A percentile compares a stretch with the other conserved stretches of the same genome.
Evolutionary conservation across 371 early-diverging fungal genomes (phyloP).

Genomic region (Rhizopus delemar): DNA sequence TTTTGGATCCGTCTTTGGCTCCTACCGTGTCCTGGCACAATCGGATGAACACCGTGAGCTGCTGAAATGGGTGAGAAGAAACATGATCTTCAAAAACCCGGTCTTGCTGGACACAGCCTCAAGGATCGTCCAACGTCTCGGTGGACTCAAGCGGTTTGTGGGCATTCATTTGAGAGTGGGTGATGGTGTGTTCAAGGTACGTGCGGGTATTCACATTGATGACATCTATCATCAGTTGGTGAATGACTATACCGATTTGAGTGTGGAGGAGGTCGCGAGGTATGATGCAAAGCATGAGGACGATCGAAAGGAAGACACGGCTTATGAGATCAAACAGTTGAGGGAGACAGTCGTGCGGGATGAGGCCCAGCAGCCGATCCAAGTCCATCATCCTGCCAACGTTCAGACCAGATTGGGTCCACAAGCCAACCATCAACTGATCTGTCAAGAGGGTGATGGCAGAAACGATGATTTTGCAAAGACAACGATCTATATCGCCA

Average conservation of each 20-base stretch:
- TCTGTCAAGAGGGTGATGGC: constrained; percentile 17
- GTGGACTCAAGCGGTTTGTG: constrained; percentile 45
- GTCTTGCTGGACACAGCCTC: constrained; percentile 45
- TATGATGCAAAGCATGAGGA: constrained; percentile 37
- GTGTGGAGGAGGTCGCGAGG: constrained; percentile 30
- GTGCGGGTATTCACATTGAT: constrained; percentile 47
- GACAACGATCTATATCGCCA: constrained; percentile 60
- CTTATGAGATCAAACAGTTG: constrained; percentile 46
- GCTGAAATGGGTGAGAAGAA: constrained; percentile 38
- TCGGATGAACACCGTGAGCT: constrained; percentile 41
- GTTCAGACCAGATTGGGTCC: constrained; percentile 5
- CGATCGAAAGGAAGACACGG: constrained; percentile 43
- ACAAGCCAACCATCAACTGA: neutral
- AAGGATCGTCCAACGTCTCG: constrained; percentile 48
- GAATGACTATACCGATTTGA: constrained; percentile 41
- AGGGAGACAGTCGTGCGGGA: neutral
- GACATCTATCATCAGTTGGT: constrained; percentile 48
- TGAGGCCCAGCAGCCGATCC: constrained; percentile 18
- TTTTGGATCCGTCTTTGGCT: constrained; percentile 61
- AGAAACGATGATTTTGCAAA: constrained; percentile 24
- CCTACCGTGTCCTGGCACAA: constrained; percentile 56
- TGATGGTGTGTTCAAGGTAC: constrained; percentile 54
- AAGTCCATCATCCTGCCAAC: constrained; percentile 27
- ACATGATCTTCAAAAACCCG: constrained; percentile 56
- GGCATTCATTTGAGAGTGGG: constrained; percentile 61